Evolutionary conservation across 2,329 filamentous ascomycete genomes (phyloP), one percentile per base, ranked within the genome.

Genomic region (Apiospora phragmitis): DNA sequence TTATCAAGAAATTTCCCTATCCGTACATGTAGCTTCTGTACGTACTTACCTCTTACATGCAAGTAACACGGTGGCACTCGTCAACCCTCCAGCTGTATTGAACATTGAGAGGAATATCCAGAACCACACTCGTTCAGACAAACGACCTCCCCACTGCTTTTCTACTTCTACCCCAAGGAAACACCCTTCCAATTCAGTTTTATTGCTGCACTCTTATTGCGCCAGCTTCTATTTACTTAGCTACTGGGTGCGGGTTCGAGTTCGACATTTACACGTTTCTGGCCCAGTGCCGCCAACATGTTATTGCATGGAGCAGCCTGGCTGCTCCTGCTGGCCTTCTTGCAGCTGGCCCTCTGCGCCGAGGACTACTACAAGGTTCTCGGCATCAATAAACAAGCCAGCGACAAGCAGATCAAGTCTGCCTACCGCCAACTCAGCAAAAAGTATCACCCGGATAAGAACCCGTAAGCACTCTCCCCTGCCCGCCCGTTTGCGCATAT

Each of bases 361-460:
- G 87, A 95, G 78, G 93, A 96, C 80, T 95, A 91, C 79, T 69
- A 69, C 32, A 68, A 97, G 90, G 84, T 97, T 71, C 89, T 99
- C 35, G 94, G 93, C 69, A 84, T 99, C 73, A 89, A 92, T 78
- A 94, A 90, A 78, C 86, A 91, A 72, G 95, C 95, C 21, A 91
- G 90, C 65, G 94, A 97, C 69, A 91, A 91, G 78, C 92, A 98
- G 77, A 92, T 99, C 80, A 99, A 99, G 83, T 93, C 93, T 65
- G 95, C 96, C 29, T 99, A 99, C 83, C 90, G 95, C 72, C 91
- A 90, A 72, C 87, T 99, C 14, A 97, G 93, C 85, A 98, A 98
- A 83, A 97, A 97, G 81, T 98, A 89, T 81, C 96, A 99, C 79
- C 96, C 96, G 4, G 96, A 99, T 83, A 99, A 99, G 88, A 98